phyloP scores from a whole-genome alignment of 176 grass and related monocot species.

The Triticum dicoccoides region DNA sequence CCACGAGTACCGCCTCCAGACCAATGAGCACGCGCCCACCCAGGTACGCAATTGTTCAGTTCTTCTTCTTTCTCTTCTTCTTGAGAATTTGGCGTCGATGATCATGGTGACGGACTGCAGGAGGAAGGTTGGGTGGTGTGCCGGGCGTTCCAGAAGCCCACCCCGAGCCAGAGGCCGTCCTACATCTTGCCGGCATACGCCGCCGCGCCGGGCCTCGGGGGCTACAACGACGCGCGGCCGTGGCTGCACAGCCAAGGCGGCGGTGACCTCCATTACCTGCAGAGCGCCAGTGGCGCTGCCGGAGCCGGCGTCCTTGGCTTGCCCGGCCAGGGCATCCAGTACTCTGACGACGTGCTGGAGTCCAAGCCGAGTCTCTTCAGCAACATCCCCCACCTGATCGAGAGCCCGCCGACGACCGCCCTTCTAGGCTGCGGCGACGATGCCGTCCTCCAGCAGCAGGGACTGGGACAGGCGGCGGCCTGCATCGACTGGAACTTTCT shows the following conservation, averaged over 20 bases:
- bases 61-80: background rate
- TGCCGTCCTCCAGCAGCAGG: too few relatives aligned
- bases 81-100: background rate
- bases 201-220: background rate
- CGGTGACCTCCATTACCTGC: conserved; percentile 14
- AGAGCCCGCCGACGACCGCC: conserved; percentile 24
- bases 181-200: conserved; percentile 25
- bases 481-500: conserved; percentile 63
- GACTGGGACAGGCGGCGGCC: too few relatives aligned
- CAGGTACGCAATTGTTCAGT: too few relatives aligned
- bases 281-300: too few relatives aligned
- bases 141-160: conserved; percentile 72
- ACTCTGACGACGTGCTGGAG: conserved; percentile 2
- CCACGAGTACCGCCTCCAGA: conserved; percentile 24
- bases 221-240: conserved; percentile 21
- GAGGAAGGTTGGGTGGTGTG: conserved; percentile 98
- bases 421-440: too few relatives aligned
- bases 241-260: background rate
- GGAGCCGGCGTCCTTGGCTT: background rate
- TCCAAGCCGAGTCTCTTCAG: conserved; percentile 34
- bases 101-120: conserved; percentile 7
- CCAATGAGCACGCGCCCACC: background rate
- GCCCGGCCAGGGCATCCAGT: background rate
- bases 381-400: conserved; percentile 28
- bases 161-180: conserved; percentile 43